Conservation (phyloP, 805 yeast species). For the Zygosaccharomyces pseudorouxii region DNA sequence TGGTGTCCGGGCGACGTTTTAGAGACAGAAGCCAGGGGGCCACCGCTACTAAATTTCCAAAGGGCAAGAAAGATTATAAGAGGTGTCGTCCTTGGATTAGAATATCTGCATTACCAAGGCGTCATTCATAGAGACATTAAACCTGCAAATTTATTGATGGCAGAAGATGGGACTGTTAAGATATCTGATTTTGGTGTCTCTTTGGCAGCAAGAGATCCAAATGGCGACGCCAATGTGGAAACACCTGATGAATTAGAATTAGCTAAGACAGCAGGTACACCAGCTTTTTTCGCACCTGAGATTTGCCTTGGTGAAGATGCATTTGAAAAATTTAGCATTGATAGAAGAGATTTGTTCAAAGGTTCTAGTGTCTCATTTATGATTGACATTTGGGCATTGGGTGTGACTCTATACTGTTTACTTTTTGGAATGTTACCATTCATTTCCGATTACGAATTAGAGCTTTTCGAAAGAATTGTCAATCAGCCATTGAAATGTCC, state of each 20-base stretch:
- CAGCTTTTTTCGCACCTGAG: slow-evolving; percentile 95
- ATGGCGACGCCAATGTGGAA: slow-evolving; percentile 14
- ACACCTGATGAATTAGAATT: slow-evolving; percentile 62
- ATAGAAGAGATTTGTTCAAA: slow-evolving; percentile 24
- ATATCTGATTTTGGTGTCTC: slow-evolving; percentile 97
- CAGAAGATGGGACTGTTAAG: slow-evolving; percentile 68
- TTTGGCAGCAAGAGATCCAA: slow-evolving; percentile 46
- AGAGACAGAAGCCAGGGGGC: slow-evolving; percentile 40
- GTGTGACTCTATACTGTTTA: slow-evolving; percentile 84
- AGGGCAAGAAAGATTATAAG: slow-evolving; percentile 70
- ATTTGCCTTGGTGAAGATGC: slow-evolving; percentile 55
- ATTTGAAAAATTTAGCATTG: slow-evolving; percentile 19
- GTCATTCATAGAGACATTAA: slow-evolving; percentile 93
- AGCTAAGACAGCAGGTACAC: slow-evolving; percentile 96
- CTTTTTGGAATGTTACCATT: slow-evolving; percentile 88
- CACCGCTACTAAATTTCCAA: slow-evolving; percentile 63
- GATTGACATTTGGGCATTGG: slow-evolving; percentile 97
- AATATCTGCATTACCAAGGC: slow-evolving; percentile 84
- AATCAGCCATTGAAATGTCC: slow-evolving; percentile 60
- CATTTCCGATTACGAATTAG: slow-evolving; percentile 67
- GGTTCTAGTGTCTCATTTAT: slow-evolving; percentile 63
- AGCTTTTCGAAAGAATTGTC: slow-evolving; percentile 73
- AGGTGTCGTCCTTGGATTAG: slow-evolving; percentile 83
- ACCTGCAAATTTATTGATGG: slow-evolving; percentile 82
- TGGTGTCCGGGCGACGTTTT: slow-evolving; percentile 54